These are phyloP conservation scores for Coprinopsis strossmayeri DNA, from an alignment of 768 basidiomycete species.

Conservation along the genomic window DNA sequence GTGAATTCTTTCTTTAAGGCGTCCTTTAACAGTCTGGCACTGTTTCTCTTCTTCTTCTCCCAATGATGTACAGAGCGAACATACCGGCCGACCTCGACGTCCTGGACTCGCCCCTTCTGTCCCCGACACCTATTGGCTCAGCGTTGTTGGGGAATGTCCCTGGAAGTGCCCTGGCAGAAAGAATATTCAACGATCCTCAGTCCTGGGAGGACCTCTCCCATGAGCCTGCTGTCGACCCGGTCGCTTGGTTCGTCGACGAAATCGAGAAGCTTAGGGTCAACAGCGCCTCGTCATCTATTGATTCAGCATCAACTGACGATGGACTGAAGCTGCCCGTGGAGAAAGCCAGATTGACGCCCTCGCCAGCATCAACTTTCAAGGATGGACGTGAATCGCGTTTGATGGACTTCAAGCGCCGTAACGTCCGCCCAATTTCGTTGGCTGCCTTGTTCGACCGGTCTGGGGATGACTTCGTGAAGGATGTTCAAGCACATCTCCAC, in stretches of 20 bases:
- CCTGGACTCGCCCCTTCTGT: conserved; percentile 30
- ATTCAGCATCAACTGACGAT: neutral
- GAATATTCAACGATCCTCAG: conserved; percentile 37
- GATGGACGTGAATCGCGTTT: neutral
- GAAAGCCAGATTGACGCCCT: neutral
- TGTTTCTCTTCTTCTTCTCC: neutral
- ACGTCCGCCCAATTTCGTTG: conserved; percentile 7
- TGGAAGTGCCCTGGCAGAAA: conserved; percentile 34
- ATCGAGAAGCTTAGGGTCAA: conserved; percentile 22
- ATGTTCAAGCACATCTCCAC: conserved; percentile 2
- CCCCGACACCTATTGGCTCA: conserved; percentile 20
- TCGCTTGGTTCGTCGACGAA: conserved; percentile 30
- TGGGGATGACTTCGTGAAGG: conserved; percentile 3
- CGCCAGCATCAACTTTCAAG: neutral
- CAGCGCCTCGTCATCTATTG: conserved; percentile 10
- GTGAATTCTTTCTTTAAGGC: neutral
- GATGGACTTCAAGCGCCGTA: conserved; percentile 1
- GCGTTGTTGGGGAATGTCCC: conserved; percentile 24
- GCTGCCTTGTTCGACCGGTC: neutral
- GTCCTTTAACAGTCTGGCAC: neutral
- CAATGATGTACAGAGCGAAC: conserved; percentile 3
- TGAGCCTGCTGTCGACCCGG: conserved; percentile 17
- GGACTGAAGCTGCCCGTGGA: conserved; percentile 8
- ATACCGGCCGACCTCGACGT: conserved; percentile 29
- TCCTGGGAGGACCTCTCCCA: conserved; percentile 31